Base-by-base conservation (phyloP, 2,329 filamentous ascomycete genomes). In the Cladosporium colombiae region DNA sequence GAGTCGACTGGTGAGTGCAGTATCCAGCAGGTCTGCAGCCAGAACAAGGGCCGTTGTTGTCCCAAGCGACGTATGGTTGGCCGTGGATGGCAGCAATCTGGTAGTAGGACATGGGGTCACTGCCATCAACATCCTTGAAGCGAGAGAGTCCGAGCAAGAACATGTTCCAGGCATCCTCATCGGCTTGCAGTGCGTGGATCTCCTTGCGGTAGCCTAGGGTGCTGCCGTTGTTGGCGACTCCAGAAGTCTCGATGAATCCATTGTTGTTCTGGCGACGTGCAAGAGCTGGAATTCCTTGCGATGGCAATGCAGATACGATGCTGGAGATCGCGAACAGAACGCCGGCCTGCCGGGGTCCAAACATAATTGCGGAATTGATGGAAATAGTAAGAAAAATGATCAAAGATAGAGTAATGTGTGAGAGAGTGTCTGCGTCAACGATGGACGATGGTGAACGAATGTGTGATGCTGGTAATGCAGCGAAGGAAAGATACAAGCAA, bases 21-120 rank as follows among this genome's bases (percentile, higher is more conserved):
- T 68, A 70, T 13, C 68, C 68, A 3, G 46, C 35, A 65, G 83
- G 63, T 10, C 31, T 44, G 55, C 61, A 63, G 31, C 37, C 62
- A n/a, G 46, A 27, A 18, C 64, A 68, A 27, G 64, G 53, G 13
- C 46, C 66, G 25, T 65, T 64, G 57, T 68, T 66, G 60, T 69
- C 66, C 65, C 66, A 70, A 11, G 46, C 35, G 18, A 65, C 52
- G 44, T 66, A 68, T 11, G 68, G 68, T 37, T 65, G 60, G 13
- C 68, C 68, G 46, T 70, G 68, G 23, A 70, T 70, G 23, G 64
- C 62, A 14, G 67, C 49, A 8, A 70, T 67, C 60, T 68, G 66
- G 58, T 69, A 70, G 63, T 69, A 71, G 18, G 67, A 65, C 55
- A 53, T 40, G 13, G 63, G 63, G 33, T 65, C 63, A 46, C 23